Percentiles rank a stretch among this genome's conserved stretches.
Conservation (phyloP, 2,329 filamentous ascomycete species). For the Cladosporium sp. region DNA sequence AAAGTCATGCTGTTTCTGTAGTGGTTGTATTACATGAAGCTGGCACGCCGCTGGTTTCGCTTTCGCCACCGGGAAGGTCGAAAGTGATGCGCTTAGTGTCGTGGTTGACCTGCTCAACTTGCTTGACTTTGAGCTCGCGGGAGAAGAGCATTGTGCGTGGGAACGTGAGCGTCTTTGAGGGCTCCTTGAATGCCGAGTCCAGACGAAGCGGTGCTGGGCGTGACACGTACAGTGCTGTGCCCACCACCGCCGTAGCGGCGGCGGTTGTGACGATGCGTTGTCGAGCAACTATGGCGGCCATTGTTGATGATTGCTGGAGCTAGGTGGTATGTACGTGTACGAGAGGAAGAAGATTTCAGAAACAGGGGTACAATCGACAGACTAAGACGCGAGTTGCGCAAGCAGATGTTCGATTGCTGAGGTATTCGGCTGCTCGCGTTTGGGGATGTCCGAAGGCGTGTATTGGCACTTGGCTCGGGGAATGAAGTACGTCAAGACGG, state of each 20-base stretch:
- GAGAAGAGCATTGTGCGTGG: slow-evolving; percentile 30
- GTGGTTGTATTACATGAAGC: slow-evolving; percentile 19
- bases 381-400: not conserved
- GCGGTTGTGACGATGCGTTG: slow-evolving; percentile 13
- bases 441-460: not conserved
- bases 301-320: not conserved
- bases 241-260: slow-evolving; percentile 4
- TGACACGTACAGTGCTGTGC: slow-evolving; percentile 14
- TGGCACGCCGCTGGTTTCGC: slow-evolving; percentile 26
- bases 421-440: not conserved
- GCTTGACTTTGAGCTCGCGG: slow-evolving; percentile 24
- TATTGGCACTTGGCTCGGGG: slow-evolving; percentile 3
- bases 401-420: not conserved
- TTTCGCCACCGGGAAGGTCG: slow-evolving; percentile 23
- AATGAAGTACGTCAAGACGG: not conserved
- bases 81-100: slow-evolving; percentile 30
- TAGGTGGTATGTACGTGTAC: not conserved
- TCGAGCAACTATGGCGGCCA: slow-evolving; percentile 14
- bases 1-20: too few relatives aligned
- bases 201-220: slow-evolving; percentile 15
- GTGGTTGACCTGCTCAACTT: slow-evolving; percentile 29
- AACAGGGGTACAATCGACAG: not conserved
- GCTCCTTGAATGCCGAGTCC: slow-evolving; percentile 23
- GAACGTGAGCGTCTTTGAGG: slow-evolving; percentile 23
- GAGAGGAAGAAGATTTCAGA: not conserved